Evolutionary conservation across 1,284 basidiomycete genomes (phyloP), one percentile per base, ranked within the genome.

Genomic region (Heterobasidion occidentale): DNA sequence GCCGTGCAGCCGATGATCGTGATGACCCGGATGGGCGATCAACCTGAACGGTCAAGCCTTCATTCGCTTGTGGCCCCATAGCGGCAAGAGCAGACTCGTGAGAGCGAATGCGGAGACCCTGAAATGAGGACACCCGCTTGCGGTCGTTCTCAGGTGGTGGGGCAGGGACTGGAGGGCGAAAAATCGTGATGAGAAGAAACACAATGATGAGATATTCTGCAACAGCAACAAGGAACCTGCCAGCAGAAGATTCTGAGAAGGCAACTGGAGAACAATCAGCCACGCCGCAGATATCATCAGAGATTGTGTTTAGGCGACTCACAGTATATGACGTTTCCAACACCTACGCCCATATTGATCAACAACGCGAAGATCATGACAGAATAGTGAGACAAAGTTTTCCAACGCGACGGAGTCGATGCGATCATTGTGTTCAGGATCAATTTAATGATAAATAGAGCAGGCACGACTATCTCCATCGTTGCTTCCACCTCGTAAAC

Each of bases 211-310:
- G 74, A 64, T 84, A 90, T n/a, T 85, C 59, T 63, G 86, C 83
- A 49, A 83, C 68, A 15, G 81, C 82, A 62, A 84, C 81, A 56
- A 90, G 74, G 62, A 90, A 80, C 46, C 85, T 81, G n/a, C 87
- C 88, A 5, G 86, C 70, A 8, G 77, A 74, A 9, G 80, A 80
- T 67, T 90, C 88, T 1, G 86, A 80, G 63, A 89, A 88, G 56
- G 75, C 70, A 64, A 84, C 87, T 90, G 36, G 46, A 38, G 7
- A 44, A 51, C n/a, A 33, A 54, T 47, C 7, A 57, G 54, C 42
- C 19, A 44, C 55, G 44, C 65, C 9, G 20, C 62, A 61, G 56
- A 7, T 7, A 45, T 14, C 14, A 45, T 14, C 17, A 45, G 12
- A 45, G 4, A 45, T 17, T 14, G 17, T 45, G 17, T 14, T 45